phyloP scores from a whole-genome alignment of 768 basidiomycete species.

The Astraeus odoratus region DNA sequence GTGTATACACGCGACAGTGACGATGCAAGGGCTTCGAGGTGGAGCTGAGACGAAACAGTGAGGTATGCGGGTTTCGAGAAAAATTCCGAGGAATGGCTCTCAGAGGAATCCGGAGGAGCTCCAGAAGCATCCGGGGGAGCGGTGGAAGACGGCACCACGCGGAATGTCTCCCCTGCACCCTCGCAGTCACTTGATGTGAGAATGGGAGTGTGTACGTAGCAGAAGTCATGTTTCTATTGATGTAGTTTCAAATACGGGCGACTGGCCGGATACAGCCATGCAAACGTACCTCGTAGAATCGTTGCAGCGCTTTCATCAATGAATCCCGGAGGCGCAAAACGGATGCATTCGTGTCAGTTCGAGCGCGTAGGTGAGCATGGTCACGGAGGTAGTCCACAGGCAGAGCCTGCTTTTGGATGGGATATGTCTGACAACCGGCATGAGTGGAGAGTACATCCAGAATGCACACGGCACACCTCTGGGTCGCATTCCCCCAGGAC shows the following conservation, averaged over 20 bases:
- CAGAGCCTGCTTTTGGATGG: slow-evolving; percentile 85
- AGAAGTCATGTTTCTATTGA: slow-evolving; percentile 67
- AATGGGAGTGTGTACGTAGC: slow-evolving; percentile 77
- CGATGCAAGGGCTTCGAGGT: slow-evolving; percentile 81
- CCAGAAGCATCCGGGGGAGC: slow-evolving; percentile 8
- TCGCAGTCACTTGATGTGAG: slow-evolving; percentile 91
- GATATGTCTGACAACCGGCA: slow-evolving; percentile 56
- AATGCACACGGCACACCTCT: slow-evolving; percentile 31
- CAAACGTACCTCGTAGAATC: slow-evolving; percentile 63
- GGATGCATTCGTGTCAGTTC: slow-evolving; percentile 64
- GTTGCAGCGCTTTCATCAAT: slow-evolving; percentile 48
- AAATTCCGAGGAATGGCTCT: slow-evolving; percentile 41
- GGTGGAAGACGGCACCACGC: slow-evolving; percentile 38
- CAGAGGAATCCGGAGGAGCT: slow-evolving; percentile 9
- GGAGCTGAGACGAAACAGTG: slow-evolving; percentile 93
- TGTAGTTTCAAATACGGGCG: neutral
- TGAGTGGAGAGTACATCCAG: slow-evolving; percentile 1
- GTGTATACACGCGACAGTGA: slow-evolving; percentile 84
- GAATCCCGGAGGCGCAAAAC: slow-evolving; percentile 69
- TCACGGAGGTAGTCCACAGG: slow-evolving; percentile 78
- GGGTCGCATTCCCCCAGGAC: slow-evolving; percentile 52
- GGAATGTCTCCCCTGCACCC: slow-evolving; percentile 91
- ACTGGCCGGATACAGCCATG: neutral
- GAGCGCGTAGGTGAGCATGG: slow-evolving; percentile 79
- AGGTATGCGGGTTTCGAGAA: slow-evolving; percentile 75